A percentile compares a stretch with the other conserved stretches of the same genome.
Evolutionary conservation across 2,329 filamentous ascomycete species (phyloP).

Genomic region (Lachnellula occidentalis): DNA sequence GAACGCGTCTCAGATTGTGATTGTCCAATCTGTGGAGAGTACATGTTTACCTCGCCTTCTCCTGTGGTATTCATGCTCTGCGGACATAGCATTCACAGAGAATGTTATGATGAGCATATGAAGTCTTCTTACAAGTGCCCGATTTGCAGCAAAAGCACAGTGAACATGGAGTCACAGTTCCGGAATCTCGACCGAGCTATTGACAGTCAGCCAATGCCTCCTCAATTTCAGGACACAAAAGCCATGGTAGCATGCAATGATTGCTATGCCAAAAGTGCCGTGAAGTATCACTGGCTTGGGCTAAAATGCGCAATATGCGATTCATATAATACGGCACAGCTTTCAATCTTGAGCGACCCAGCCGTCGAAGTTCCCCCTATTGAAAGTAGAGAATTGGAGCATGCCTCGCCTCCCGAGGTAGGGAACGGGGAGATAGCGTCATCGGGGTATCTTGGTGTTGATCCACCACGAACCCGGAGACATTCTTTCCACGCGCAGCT

Average conservation of each 20-base stretch:
- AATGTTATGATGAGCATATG: constrained; percentile 84
- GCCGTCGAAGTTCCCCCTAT: constrained; percentile 22
- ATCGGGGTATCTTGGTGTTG: constrained; percentile 6
- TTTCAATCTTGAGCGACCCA: constrained; percentile 50
- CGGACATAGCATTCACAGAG: constrained; percentile 90
- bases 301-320: constrained; percentile 75
- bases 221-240: constrained; percentile 70
- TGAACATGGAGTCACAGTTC: constrained; percentile 96
- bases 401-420: constrained; percentile 13
- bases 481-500: constrained; percentile 27
- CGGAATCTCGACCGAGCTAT: constrained; percentile 86
- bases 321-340: constrained; percentile 64
- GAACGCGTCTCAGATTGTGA: constrained; percentile 92
- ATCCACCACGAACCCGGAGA: constrained; percentile 21
- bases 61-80: constrained; percentile 92
- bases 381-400: constrained; percentile 21
- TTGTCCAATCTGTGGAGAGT: constrained; percentile 94
- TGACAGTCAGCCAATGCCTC: constrained; percentile 84
- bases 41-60: constrained; percentile 87
- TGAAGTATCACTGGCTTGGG: constrained; percentile 90
- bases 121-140: constrained; percentile 91
- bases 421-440: constrained; percentile 13
- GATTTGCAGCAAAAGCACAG: constrained; percentile 92
- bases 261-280: constrained; percentile 80
- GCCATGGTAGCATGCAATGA: constrained; percentile 92